These are phyloP conservation scores for Hypomyces rosellus DNA, from an alignment of 2,329 filamentous ascomycete species.

Conservation along the genomic window DNA sequence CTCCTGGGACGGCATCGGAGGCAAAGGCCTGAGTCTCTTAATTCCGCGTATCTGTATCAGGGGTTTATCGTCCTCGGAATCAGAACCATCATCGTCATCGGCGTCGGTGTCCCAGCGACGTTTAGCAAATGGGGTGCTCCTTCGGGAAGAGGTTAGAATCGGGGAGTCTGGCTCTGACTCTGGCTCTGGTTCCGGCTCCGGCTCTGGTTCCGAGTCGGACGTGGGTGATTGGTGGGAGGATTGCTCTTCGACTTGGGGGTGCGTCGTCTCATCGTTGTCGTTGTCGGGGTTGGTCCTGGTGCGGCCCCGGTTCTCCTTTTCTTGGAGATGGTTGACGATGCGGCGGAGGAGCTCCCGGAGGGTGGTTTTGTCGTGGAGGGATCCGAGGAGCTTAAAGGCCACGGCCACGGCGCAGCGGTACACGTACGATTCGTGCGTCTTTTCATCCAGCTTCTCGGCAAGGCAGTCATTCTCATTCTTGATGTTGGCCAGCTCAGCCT, in stretches of 20 bases:
- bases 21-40: not conserved
- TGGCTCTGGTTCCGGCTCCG: no score
- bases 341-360: not conserved
- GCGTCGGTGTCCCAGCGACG: not conserved
- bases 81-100: not conserved
- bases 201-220: no score
- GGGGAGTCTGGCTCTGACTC: no score
- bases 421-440: not conserved
- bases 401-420: conserved; percentile 5
- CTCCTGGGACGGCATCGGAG: not conserved
- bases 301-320: not conserved
- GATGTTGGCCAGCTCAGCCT: not conserved
- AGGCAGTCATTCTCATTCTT: not conserved
- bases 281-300: not conserved
- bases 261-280: not conserved
- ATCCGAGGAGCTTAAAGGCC: not conserved
- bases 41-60: not conserved
- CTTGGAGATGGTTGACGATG: not conserved
- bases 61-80: not conserved
- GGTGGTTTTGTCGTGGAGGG: not conserved
- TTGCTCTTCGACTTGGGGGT: not conserved
- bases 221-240: not conserved
- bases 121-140: no score
- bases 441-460: not conserved
- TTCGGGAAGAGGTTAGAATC: no score